Evolutionary conservation across 257 asterid genomes (phyloP), one percentile per base, ranked within the genome.

Genomic region (Capsicum chinense): DNA sequence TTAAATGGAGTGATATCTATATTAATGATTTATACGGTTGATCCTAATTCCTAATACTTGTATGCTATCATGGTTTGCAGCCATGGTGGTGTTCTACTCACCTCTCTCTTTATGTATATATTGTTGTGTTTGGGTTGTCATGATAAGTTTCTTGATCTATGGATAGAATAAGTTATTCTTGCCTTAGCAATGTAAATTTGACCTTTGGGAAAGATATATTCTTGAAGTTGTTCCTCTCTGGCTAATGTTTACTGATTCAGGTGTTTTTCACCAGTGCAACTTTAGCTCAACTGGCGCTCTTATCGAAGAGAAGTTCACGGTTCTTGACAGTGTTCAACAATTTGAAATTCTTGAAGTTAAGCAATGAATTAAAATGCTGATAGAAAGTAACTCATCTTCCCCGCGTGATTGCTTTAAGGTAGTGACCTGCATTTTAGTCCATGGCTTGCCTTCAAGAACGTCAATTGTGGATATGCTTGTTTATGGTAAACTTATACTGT

Each of bases 261-360:
- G 95, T 3, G 84, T 94, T 71, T 91, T 86, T 88, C 97, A 91
- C 73, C 97, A 91, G 83, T 92, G 91, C 88, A 93, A 90, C 94
- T 92, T 79, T 93, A 91, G 88, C 92, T 92, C 26, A 91, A 88
- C 85, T 93, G 96, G 95, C 88, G 92, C 12, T 88, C 97, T 11
- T 93, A 87, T 91, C 85, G 91, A 92, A 83, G 91, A 39, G 0
- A 90, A 88, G 80, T 89, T 88, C 83, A 92, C 93, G 0, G 95
- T 93, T 57, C 91, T 26, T 26, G 33, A 92, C 90, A 92, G 92
- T 78, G 91, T 93, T 56, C 90, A 88, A 48, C 90, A 94, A 97
- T 94, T 89, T 76, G 97, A 94, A 86, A 84, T 93, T 80, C 96
- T 94, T 7, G 97, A 91, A 88, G 97, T 97, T 70, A 91, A 90